Conservation (phyloP, 805 yeast species). For the Priceomyces carsonii region DNA sequence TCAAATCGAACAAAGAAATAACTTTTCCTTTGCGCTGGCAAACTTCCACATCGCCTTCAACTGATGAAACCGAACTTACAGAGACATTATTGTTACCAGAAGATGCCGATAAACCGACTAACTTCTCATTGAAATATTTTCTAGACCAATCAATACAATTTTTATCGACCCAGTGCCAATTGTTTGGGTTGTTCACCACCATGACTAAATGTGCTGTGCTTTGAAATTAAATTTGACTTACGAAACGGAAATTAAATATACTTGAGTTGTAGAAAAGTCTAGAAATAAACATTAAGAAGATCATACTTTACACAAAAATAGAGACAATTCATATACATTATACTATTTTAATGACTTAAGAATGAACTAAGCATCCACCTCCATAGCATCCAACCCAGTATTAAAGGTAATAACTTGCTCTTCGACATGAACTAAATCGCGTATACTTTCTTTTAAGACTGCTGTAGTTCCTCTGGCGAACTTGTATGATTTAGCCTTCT, state of each 20-base stretch:
- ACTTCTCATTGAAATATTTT: conserved; percentile 64
- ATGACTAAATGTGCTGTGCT: conserved; percentile 38
- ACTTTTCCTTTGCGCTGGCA: conserved; percentile 97
- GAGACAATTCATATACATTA: not conserved
- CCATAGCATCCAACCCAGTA: conserved; percentile 36
- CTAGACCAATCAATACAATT: conserved; percentile 93
- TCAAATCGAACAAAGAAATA: conserved; percentile 84
- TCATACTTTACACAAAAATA: conserved; percentile 5
- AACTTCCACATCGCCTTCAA: conserved; percentile 97
- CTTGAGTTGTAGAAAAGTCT: conserved; percentile 14
- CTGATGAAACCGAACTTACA: conserved; percentile 50
- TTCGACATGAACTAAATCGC: conserved; percentile 65
- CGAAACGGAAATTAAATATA: not conserved
- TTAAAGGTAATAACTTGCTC: conserved; percentile 53
- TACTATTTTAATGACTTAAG: conserved; percentile 1
- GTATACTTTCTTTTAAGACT: conserved; percentile 66
- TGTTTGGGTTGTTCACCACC: conserved; percentile 96
- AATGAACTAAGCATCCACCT: conserved; percentile 36
- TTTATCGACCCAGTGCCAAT: conserved; percentile 99
- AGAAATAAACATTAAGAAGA: conserved; percentile 10
- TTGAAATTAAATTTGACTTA: too few relatives aligned
- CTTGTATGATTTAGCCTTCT: conserved; percentile 79
- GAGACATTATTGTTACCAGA: conserved; percentile 32
- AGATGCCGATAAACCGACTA: conserved; percentile 49
- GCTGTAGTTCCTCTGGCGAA: conserved; percentile 95